Evolutionary conservation across 1,139 yeast genomes (phyloP).

Genomic region (Wickerhamomyces sp.): DNA sequence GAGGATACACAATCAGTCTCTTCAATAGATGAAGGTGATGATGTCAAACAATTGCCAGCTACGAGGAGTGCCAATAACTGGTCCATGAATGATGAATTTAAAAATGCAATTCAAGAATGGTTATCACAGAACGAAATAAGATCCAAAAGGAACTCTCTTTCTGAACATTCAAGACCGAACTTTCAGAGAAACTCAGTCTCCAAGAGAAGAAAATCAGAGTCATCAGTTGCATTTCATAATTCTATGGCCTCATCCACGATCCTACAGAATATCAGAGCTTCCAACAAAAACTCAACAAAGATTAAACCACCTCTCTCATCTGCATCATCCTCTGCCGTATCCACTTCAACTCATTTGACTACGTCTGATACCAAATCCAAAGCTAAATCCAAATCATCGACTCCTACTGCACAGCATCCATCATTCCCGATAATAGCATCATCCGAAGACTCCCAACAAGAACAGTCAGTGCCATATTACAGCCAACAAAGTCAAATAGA

Average conservation of each 20-base stretch:
- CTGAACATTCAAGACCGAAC: slow-evolving; percentile 3
- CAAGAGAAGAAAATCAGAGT: slow-evolving; percentile 23
- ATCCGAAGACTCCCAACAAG: neutral
- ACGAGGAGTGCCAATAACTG: slow-evolving; percentile 9
- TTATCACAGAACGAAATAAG: slow-evolving; percentile 16
- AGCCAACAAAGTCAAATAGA: slow-evolving; percentile 8
- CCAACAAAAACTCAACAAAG: too few species aligned
- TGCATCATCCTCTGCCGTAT: neutral
- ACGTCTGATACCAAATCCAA: neutral
- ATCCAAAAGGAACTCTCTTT: slow-evolving; percentile 2
- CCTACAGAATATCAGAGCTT: neutral
- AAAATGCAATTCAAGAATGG: slow-evolving; percentile 20
- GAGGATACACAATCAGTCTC: neutral
- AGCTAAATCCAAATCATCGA: neutral
- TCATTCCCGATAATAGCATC: neutral
- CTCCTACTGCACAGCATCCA: neutral
- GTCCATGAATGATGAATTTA: slow-evolving; percentile 22
- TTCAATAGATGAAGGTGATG: slow-evolving; percentile 1
- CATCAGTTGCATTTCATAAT: slow-evolving; percentile 7
- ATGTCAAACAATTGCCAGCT: neutral
- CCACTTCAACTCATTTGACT: neutral
- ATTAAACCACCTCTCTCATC: too few species aligned
- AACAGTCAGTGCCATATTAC: neutral
- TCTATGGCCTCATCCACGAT: neutral
- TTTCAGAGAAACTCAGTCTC: slow-evolving; percentile 9